Evolutionary conservation across 257 asterid species (phyloP).

Genomic region (Solanum paucissectum): DNA sequence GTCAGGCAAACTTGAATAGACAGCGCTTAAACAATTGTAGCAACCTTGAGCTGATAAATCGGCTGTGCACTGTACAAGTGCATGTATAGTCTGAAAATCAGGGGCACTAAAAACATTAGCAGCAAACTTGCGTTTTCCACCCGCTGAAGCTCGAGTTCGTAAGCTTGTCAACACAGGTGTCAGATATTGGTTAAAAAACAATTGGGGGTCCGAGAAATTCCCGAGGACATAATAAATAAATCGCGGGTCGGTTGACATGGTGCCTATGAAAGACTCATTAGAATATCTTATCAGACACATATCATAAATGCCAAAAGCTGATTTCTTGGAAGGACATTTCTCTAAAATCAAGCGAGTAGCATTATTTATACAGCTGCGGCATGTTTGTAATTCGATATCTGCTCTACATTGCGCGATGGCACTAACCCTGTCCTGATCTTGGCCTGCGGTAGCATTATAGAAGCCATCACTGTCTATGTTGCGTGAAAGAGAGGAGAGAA

Average conservation of each 20-base stretch:
- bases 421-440: not conserved
- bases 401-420: constrained; percentile 25
- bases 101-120: not conserved
- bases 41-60: not conserved
- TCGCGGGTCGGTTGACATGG: not conserved
- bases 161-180: not conserved
- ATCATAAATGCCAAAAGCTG: constrained; percentile 11
- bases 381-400: constrained; percentile 2
- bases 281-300: constrained; percentile 18
- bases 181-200: not conserved
- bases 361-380: constrained; percentile 10
- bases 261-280: not conserved
- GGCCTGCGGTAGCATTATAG: constrained; percentile 11
- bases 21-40: not conserved
- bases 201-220: not conserved
- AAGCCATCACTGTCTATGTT: constrained; percentile 11
- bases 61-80: not conserved
- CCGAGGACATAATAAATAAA: not conserved
- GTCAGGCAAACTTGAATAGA: not conserved
- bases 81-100: not conserved
- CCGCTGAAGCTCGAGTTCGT: not conserved
- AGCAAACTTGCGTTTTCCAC: not conserved
- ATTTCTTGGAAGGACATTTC: constrained; percentile 5
- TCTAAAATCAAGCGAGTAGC: not conserved
- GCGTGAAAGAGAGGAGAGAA: constrained; percentile 16